phyloP scores from a whole-genome alignment of 306 rosid species.

The Pterocarpus macrocarpus region DNA sequence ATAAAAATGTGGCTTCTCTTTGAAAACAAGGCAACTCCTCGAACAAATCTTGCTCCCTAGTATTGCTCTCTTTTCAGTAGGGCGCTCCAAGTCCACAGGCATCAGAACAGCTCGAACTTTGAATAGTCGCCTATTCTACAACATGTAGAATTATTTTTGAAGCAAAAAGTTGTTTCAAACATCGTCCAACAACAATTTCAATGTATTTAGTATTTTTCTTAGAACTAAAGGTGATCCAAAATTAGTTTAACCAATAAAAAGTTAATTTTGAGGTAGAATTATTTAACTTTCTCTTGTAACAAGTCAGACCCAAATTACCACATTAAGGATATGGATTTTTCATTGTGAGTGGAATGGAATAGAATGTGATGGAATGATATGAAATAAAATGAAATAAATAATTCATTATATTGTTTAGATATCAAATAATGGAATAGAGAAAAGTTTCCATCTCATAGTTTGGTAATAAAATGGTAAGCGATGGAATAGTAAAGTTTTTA shows the following conservation, averaged over 20 bases:
- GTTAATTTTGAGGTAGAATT: background rate
- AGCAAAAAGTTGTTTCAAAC: background rate
- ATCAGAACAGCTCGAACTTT: background rate
- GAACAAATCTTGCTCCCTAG: constrained; percentile 26
- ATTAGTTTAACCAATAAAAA: background rate
- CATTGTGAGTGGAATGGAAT: no score
- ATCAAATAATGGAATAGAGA: no score
- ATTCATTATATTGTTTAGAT: no score
- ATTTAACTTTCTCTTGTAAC: background rate
- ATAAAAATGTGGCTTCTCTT: constrained; percentile 13
- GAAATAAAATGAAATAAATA: no score
- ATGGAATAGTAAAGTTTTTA: no score
- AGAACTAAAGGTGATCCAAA: background rate
- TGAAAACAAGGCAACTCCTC: constrained; percentile 6
- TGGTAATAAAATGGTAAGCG: no score
- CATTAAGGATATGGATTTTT: no score
- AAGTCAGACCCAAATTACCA: background rate
- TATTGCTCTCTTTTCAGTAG: constrained; percentile 36
- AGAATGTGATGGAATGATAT: no score
- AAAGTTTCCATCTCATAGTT: no score
- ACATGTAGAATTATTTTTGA: background rate
- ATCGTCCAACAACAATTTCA: background rate
- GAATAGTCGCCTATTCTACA: background rate
- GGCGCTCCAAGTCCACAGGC: background rate
- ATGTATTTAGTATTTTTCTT: background rate